Evolutionary conservation across 129 eudicot genomes (phyloP).

Genomic region (Tagetes patula): DNA sequence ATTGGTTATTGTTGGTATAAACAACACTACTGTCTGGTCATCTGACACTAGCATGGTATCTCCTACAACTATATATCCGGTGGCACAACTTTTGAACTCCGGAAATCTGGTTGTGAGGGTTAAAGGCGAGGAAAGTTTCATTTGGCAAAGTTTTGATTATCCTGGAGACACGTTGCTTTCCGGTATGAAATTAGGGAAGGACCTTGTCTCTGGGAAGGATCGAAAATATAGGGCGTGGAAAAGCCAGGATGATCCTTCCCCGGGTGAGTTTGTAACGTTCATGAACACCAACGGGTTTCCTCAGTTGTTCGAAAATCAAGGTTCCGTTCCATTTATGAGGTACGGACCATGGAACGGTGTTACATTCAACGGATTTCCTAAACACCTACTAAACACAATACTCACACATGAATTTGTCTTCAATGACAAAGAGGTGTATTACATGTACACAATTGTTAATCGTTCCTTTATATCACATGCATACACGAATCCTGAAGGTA

Average conservation of each 20-base stretch:
- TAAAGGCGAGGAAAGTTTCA: not conserved
- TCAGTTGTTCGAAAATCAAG: slow-evolving; percentile 8
- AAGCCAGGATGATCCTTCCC: slow-evolving; percentile 29
- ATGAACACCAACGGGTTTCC: slow-evolving; percentile 37
- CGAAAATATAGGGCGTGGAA: slow-evolving; percentile 31
- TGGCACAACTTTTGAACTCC: slow-evolving; percentile 29
- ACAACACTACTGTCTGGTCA: slow-evolving; percentile 18
- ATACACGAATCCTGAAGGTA: slow-evolving; percentile 4
- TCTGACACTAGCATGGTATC: slow-evolving; percentile 15
- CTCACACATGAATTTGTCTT: slow-evolving; percentile 18
- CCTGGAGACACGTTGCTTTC: slow-evolving; percentile 30
- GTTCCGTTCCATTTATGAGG: slow-evolving; percentile 1
- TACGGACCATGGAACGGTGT: slow-evolving; percentile 42
- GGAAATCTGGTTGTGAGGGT: slow-evolving; percentile 36
- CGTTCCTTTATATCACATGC: not conserved
- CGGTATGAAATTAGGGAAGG: slow-evolving; percentile 38
- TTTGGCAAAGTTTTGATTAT: slow-evolving; percentile 45
- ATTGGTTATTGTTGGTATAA: slow-evolving; percentile 11
- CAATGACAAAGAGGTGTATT: slow-evolving; percentile 31
- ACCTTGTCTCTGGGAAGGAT: slow-evolving; percentile 17
- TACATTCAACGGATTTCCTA: slow-evolving; percentile 31
- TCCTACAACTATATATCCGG: slow-evolving; percentile 20
- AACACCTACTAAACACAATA: not conserved
- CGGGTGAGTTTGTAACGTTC: slow-evolving; percentile 13
- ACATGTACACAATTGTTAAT: not conserved